Evolutionary conservation across 2,329 filamentous ascomycete species (phyloP).

Genomic region (Lachnellula subtilissima): DNA sequence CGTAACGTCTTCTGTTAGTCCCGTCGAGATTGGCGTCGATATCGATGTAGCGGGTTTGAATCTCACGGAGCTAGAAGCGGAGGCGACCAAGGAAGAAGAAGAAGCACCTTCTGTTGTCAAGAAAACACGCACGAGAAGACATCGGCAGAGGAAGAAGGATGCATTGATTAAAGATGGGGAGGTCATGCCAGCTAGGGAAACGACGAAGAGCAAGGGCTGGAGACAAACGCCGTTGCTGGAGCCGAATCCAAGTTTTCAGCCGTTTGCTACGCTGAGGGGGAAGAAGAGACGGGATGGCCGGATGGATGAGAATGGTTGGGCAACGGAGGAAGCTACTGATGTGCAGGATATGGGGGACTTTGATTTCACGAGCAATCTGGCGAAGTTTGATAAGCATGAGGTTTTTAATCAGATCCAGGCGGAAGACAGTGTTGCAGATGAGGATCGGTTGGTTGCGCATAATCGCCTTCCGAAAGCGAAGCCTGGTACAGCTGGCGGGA

Average conservation of each 20-base stretch:
- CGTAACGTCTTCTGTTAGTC: slow-evolving; percentile 39
- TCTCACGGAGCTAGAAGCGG: slow-evolving; percentile 23
- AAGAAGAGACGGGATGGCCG: slow-evolving; percentile 41
- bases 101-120: slow-evolving; percentile 19
- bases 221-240: slow-evolving; percentile 62
- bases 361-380: slow-evolving; percentile 83
- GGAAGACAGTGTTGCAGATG: slow-evolving; percentile 83
- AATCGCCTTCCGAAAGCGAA: slow-evolving; percentile 61
- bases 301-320: slow-evolving; percentile 74
- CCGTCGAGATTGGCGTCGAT: slow-evolving; percentile 27
- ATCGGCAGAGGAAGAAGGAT: slow-evolving; percentile 35
- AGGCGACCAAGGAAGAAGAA: slow-evolving; percentile 9
- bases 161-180: slow-evolving; percentile 32
- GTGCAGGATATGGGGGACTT: slow-evolving; percentile 92
- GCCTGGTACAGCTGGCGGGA: slow-evolving; percentile 71
- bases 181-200: slow-evolving; percentile 40
- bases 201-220: slow-evolving; percentile 58
- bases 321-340: slow-evolving; percentile 92
- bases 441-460: slow-evolving; percentile 84
- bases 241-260: slow-evolving; percentile 58
- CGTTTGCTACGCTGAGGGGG: slow-evolving; percentile 57
- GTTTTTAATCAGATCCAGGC: slow-evolving; percentile 90
- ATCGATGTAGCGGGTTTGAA: slow-evolving; percentile 14
- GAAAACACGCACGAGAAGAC: slow-evolving; percentile 41
- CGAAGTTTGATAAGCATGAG: slow-evolving; percentile 89